These are phyloP conservation scores for Capronia epimyces DNA, from an alignment of 2,329 filamentous ascomycete genomes.

Conservation along the genomic window DNA sequence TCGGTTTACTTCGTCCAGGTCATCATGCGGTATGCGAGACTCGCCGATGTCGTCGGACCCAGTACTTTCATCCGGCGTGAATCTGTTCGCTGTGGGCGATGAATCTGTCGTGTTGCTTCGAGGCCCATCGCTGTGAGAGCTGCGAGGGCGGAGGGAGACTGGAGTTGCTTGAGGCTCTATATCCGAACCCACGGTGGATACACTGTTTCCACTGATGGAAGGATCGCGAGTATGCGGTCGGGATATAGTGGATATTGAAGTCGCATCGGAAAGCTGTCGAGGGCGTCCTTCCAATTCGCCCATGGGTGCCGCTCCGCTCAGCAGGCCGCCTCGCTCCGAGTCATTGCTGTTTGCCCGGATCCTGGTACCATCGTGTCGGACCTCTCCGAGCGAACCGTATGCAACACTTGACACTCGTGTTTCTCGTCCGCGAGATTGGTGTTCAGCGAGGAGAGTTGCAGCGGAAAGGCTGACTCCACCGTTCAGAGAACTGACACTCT, in stretches of 20 bases:
- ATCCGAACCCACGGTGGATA: slow-evolving; percentile 25
- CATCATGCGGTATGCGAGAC: slow-evolving; percentile 32
- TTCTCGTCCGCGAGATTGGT: slow-evolving; percentile 41
- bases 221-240: slow-evolving; percentile 33
- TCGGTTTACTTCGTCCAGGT: slow-evolving; percentile 7
- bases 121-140: slow-evolving; percentile 17
- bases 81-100: slow-evolving; percentile 30
- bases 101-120: slow-evolving; percentile 28
- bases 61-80: slow-evolving; percentile 27
- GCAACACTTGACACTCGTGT: slow-evolving; percentile 45
- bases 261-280: slow-evolving; percentile 20
- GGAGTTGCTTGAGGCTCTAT: slow-evolving; percentile 11
- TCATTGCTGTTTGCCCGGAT: slow-evolving; percentile 44
- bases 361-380: slow-evolving; percentile 47
- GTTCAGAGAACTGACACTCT: slow-evolving; percentile 32
- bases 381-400: slow-evolving; percentile 45
- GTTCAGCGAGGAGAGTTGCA: slow-evolving; percentile 40
- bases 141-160: slow-evolving; percentile 8
- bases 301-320: slow-evolving; percentile 37
- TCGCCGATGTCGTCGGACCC: slow-evolving; percentile 36
- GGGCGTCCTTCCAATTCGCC: slow-evolving; percentile 23
- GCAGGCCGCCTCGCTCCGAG: slow-evolving; percentile 44
- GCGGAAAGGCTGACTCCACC: slow-evolving; percentile 32
- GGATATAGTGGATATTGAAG: slow-evolving; percentile 22
- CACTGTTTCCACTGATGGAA: slow-evolving; percentile 35